Evolutionary conservation across 352 stramenopile genomes (phyloP), one percentile per base, ranked within the genome.

Genomic region (Phytophthora cryptogea): DNA sequence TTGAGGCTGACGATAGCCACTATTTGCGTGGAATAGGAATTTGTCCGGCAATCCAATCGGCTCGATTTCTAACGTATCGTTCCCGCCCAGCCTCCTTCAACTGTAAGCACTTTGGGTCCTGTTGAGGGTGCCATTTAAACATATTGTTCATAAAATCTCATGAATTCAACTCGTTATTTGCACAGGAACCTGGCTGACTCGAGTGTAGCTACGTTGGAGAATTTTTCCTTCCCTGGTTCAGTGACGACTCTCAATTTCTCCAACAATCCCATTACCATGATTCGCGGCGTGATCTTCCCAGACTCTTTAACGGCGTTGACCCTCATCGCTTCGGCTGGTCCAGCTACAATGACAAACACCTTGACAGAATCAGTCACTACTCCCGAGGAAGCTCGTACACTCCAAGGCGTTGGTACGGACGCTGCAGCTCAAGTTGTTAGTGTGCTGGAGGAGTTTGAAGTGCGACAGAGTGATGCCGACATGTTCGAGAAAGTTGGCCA

Each of bases 381-480:
- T 23, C 41, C 49, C 4, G 45, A 59, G 14, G 51, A 63, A 53
- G 51, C 46, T 8, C 63, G 63, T 14, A 17, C 9, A 17, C 32
- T 71, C 13, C 57, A 63, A 48, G 44, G 39, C 1, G 37, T 17
- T 20, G 40, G 16, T 40, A 23, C 37, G 26, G 11, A 26, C 8
- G 8, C 30, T 37, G 32, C 44, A 33, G 8, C 33, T 9, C 44
- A 54, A 9, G 9, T 27, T 9, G 41, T 23, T 16, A 76, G 45
- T 30, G 56, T 71, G 0, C 37, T 83, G 11, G 39, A 80, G 30
- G 74, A 83, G 37, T 83, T 83, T 11, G 74, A 83, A 26, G 71
- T 83, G 7, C 71, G 74, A 0, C 52, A 68, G 14, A 72, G 55
- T 26, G 74, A 83, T 10, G 68, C 68, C 8, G 36, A 68, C 39